phyloP scores from a whole-genome alignment of 2,329 filamentous ascomycete species.

The Cladobotryum mycophilum region DNA sequence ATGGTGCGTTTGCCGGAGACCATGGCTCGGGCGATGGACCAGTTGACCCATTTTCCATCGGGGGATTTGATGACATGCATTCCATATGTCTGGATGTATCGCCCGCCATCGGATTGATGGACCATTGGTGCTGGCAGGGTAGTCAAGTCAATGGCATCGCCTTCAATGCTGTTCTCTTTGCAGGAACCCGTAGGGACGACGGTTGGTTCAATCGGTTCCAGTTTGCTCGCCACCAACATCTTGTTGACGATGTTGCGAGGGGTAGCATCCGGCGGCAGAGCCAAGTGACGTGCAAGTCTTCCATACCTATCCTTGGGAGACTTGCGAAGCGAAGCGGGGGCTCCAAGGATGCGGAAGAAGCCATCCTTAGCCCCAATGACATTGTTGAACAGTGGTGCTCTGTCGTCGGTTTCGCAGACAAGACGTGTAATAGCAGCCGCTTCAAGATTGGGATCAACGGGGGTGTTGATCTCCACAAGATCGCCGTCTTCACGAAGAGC shows the following conservation, averaged over 20 bases:
- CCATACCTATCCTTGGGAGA: conserved; percentile 29
- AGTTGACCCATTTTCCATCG: conserved; percentile 13
- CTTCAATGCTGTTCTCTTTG: too few relatives aligned
- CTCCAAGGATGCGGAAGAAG: conserved; percentile 42
- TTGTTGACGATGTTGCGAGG: conserved; percentile 33
- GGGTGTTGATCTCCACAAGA: conserved; percentile 37
- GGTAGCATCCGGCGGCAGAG: conserved; percentile 30
- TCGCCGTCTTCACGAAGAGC: conserved; percentile 36
- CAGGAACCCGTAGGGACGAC: too few relatives aligned
- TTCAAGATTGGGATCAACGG: conserved; percentile 40
- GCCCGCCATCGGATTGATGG: too few relatives aligned
- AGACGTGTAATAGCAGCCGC: conserved; percentile 40
- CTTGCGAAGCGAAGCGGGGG: conserved; percentile 32
- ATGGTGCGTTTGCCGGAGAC: conserved; percentile 37
- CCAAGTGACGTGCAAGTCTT: conserved; percentile 36
- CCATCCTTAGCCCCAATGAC: conserved; percentile 39
- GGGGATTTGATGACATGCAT: too few relatives aligned
- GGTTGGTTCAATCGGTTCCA: too few relatives aligned
- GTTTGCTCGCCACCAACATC: conserved; percentile 22
- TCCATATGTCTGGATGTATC: too few relatives aligned
- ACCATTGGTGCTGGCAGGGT: too few relatives aligned
- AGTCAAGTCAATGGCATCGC: too few relatives aligned
- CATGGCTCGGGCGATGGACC: conserved; percentile 41
- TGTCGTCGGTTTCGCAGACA: conserved; percentile 38
- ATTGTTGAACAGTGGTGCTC: conserved; percentile 47